Percentiles rank a stretch among this genome's conserved stretches.
phyloP scores from a whole-genome alignment of 2,329 filamentous ascomycete genomes.

The Mariannaea sp. region DNA sequence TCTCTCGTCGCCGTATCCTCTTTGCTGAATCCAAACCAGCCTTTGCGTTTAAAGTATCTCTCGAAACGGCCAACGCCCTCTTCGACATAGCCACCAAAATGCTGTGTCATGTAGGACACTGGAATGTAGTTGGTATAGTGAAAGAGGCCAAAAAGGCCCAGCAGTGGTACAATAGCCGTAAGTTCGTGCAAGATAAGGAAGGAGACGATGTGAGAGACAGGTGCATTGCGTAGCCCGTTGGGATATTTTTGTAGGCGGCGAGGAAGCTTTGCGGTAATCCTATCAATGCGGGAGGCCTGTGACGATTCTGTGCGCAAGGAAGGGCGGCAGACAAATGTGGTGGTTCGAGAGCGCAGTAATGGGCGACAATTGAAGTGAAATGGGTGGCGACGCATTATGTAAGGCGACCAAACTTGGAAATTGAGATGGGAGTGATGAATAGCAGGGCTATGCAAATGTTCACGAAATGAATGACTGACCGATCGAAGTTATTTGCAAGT shows the following conservation, averaged over 20 bases:
- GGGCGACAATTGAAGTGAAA: constrained; percentile 31
- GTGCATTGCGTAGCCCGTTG: constrained; percentile 71
- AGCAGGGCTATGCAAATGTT: background rate
- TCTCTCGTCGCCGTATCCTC: constrained; percentile 20
- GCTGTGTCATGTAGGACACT: constrained; percentile 53
- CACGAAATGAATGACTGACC: background rate
- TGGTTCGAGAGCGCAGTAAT: constrained; percentile 20
- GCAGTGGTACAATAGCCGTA: constrained; percentile 80
- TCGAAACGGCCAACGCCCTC: constrained; percentile 76
- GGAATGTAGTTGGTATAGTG: constrained; percentile 81
- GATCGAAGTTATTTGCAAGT: background rate
- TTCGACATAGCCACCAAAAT: constrained; percentile 57
- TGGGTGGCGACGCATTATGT: constrained; percentile 36
- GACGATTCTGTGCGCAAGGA: constrained; percentile 35
- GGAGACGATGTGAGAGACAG: constrained; percentile 79
- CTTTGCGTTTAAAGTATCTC: constrained; percentile 75
- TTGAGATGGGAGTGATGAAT: background rate
- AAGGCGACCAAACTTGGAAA: background rate
- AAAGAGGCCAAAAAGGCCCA: constrained; percentile 76
- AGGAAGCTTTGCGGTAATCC: constrained; percentile 62
- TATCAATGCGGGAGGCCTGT: constrained; percentile 47
- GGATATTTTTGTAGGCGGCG: constrained; percentile 71
- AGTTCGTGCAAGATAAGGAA: constrained; percentile 93
- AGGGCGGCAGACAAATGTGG: constrained; percentile 10
- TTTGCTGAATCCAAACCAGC: constrained; percentile 73